phyloP scores from a whole-genome alignment of 148 eudicot species.

The Simmondsia chinensis region DNA sequence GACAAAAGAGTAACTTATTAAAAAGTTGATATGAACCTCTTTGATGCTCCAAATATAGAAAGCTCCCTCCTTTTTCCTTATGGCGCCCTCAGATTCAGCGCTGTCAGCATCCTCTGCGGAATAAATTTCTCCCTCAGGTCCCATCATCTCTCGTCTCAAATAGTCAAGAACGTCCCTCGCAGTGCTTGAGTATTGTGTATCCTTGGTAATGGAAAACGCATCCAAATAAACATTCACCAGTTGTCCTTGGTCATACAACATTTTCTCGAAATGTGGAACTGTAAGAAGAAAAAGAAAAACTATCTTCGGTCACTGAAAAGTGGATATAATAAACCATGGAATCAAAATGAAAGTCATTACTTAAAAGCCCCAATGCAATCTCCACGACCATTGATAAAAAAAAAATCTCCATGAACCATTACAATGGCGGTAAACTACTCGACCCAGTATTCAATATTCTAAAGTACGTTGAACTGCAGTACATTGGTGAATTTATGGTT shows the following conservation, averaged over 20 bases:
- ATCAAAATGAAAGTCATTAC: not conserved
- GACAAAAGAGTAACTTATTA: too few species aligned
- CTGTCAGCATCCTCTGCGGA: constrained; percentile 99
- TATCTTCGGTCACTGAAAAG: not conserved
- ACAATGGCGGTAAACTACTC: too few species aligned
- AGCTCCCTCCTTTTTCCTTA: constrained; percentile 81
- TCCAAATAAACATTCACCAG: constrained; percentile 71
- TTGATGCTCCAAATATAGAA: constrained; percentile 74
- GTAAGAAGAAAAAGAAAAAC: constrained; percentile 13
- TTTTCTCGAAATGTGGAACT: constrained; percentile 99
- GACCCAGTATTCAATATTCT: too few species aligned
- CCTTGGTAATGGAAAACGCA: constrained; percentile 67
- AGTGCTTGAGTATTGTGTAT: constrained; percentile 40
- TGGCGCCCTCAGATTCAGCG: constrained; percentile 59
- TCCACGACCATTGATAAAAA: too few species aligned
- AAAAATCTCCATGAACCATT: too few species aligned
- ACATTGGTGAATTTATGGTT: too few species aligned
- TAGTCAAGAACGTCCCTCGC: constrained; percentile 90
- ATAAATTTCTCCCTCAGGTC: constrained; percentile 76
- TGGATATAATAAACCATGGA: not conserved
- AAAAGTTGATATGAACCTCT: constrained; percentile 45
- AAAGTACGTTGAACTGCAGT: too few species aligned
- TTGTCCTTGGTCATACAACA: constrained; percentile 96
- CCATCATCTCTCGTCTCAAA: constrained; percentile 86
- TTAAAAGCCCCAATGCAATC: too few species aligned